Conservation (phyloP, 2,329 filamentous ascomycete genomes). For the Knufia petricola region DNA sequence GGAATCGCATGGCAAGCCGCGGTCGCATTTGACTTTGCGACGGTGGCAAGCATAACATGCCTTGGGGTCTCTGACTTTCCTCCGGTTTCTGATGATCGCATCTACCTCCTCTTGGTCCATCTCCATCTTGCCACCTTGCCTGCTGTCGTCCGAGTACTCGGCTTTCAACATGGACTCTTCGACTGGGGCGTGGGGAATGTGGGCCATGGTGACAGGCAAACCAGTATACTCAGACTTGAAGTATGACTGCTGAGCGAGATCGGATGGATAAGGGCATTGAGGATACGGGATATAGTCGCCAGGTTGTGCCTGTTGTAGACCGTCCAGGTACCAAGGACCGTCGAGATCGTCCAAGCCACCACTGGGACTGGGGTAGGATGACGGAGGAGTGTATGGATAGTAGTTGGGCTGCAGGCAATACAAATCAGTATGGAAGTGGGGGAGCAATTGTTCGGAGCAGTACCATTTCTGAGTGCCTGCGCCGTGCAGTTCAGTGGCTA, state of each 20-base stretch:
- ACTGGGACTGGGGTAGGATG: background rate
- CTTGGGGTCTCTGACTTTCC: constrained; percentile 40
- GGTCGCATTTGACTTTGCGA: constrained; percentile 37
- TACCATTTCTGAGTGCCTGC: constrained; percentile 34
- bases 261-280: background rate
- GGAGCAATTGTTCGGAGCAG: constrained; percentile 34
- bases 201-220: constrained; percentile 7
- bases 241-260: background rate
- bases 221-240: constrained; percentile 9
- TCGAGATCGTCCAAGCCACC: constrained; percentile 1
- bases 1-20: constrained; percentile 40
- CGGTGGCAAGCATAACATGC: constrained; percentile 23
- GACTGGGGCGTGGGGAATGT: background rate
- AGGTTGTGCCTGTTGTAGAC: background rate
- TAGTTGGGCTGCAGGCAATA: background rate
- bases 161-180: background rate
- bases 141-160: constrained; percentile 17
- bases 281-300: background rate
- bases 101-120: constrained; percentile 38
- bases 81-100: constrained; percentile 39
- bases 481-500: too few relatives aligned
- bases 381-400: background rate
- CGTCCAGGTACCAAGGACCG: background rate
- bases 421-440: constrained; percentile 7
- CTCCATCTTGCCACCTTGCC: constrained; percentile 23